phyloP scores from a whole-genome alignment of 768 basidiomycete species.

The Pleurotus pulmonarius region DNA sequence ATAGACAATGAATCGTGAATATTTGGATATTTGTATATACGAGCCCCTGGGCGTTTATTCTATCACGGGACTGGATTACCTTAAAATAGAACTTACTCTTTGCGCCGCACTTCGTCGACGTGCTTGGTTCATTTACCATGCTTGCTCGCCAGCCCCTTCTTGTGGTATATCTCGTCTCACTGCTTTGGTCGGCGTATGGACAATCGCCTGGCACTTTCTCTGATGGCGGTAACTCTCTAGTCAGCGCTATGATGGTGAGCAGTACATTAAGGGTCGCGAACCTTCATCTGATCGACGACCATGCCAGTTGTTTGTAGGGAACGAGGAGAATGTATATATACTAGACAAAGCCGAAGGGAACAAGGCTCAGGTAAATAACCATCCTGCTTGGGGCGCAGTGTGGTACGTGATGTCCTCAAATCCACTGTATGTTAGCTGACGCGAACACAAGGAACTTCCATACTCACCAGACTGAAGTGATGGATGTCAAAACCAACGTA shows the following conservation, averaged over 20 bases:
- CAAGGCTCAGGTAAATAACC: slow-evolving; percentile 56
- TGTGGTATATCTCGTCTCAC: slow-evolving; percentile 39
- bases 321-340: slow-evolving; percentile 78
- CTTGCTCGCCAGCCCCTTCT: slow-evolving; percentile 32
- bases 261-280: slow-evolving; percentile 9
- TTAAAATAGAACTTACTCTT: no score
- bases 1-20: no score
- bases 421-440: neutral
- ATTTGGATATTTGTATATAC: no score
- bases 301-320: slow-evolving; percentile 74
- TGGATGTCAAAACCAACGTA: slow-evolving; percentile 71
- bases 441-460: slow-evolving; percentile 51
- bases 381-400: slow-evolving; percentile 72
- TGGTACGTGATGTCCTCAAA: slow-evolving; percentile 37
- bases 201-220: slow-evolving; percentile 39
- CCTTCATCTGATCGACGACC: neutral
- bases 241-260: slow-evolving; percentile 52
- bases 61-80: no score
- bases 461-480: slow-evolving; percentile 52
- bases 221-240: slow-evolving; percentile 40
- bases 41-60: no score
- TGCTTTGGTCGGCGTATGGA: slow-evolving; percentile 27
- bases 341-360: slow-evolving; percentile 91
- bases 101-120: no score
- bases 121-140: neutral